Percentiles rank a stretch among this genome's conserved stretches.
These are phyloP conservation scores for Cynanchum wilfordii DNA, from an alignment of 257 asterid species.

Conservation along the genomic window DNA sequence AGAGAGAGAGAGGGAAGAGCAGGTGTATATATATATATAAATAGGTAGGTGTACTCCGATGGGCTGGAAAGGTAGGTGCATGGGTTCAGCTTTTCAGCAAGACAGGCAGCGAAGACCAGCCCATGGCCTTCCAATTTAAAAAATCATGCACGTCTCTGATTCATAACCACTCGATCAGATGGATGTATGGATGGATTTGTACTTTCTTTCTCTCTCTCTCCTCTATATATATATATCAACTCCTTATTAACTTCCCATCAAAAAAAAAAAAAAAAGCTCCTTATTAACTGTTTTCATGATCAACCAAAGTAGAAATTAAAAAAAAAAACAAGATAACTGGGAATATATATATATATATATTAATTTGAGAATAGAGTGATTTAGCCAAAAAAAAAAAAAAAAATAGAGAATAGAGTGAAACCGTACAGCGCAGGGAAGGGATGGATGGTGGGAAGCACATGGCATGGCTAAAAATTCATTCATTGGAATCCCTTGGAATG, in stretches of 20 bases:
- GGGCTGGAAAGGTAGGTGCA: conserved; percentile 19
- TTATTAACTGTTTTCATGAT: too few species aligned
- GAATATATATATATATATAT: too few species aligned
- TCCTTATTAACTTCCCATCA: neutral
- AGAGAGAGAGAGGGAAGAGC: too few species aligned
- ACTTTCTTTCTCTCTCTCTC: too few species aligned
- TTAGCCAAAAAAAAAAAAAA: too few species aligned
- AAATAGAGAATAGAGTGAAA: neutral
- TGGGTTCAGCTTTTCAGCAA: conserved; percentile 38
- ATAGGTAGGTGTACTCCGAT: neutral
- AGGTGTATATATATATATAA: neutral
- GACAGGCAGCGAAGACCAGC: conserved; percentile 28
- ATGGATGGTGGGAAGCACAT: conserved; percentile 76
- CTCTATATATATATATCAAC: too few species aligned
- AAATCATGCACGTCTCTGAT: conserved; percentile 8
- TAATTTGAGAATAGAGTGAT: too few species aligned
- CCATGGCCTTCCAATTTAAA: conserved; percentile 18
- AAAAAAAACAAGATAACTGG: too few species aligned
- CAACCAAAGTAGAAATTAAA: too few species aligned
- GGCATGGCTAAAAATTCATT: too few species aligned
- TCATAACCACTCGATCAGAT: neutral
- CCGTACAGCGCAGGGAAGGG: conserved; percentile 21
- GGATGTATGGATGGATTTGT: too few species aligned
- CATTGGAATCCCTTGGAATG: conserved; percentile 31
- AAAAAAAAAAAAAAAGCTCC: neutral